A percentile compares a stretch with the other conserved stretches of the same genome.
Conservation (phyloP, 73 alveolate species). For the Paramecium bursaria region DNA sequence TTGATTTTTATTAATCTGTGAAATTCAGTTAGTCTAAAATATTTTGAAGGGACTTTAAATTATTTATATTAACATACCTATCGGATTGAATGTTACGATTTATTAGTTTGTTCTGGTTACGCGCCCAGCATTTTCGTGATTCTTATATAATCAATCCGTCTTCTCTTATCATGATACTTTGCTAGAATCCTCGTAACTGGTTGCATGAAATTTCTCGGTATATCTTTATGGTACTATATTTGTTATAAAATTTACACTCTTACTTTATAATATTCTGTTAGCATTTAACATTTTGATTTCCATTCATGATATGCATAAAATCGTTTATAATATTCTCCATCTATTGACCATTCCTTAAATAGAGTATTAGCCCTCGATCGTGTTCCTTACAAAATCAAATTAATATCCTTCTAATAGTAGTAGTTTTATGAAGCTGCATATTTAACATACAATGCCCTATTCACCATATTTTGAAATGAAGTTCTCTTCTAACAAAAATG, state of each 20-base stretch:
- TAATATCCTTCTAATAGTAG: slow-evolving; percentile 61
- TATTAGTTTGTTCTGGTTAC: slow-evolving; percentile 9
- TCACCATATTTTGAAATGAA: slow-evolving; percentile 1
- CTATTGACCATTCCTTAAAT: slow-evolving; percentile 51
- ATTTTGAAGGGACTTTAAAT: slow-evolving; percentile 23
- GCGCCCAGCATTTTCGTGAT: slow-evolving; percentile 66
- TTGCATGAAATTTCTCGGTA: slow-evolving; percentile 63
- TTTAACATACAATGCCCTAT: slow-evolving; percentile 64
- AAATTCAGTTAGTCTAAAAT: slow-evolving; percentile 40
- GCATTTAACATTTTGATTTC: slow-evolving; percentile 26
- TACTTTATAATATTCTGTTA: slow-evolving; percentile 69
- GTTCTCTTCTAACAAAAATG: slow-evolving; percentile 32
- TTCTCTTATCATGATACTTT: slow-evolving; percentile 66
- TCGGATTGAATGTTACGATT: slow-evolving; percentile 41
- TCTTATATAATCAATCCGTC: slow-evolving; percentile 65
- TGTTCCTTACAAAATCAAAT: slow-evolving; percentile 36
- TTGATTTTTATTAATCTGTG: slow-evolving; percentile 21
- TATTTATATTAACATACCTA: neutral
- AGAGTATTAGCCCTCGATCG: slow-evolving; percentile 37
- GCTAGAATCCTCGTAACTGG: slow-evolving; percentile 56
- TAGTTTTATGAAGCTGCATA: slow-evolving; percentile 67
- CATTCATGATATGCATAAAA: slow-evolving; percentile 25
- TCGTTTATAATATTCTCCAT: slow-evolving; percentile 56
- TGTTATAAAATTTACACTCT: neutral
- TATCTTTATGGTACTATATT: slow-evolving; percentile 64